Conservation (phyloP, 2,329 filamentous ascomycete genomes). For the Fusarium heterosporum region DNA sequence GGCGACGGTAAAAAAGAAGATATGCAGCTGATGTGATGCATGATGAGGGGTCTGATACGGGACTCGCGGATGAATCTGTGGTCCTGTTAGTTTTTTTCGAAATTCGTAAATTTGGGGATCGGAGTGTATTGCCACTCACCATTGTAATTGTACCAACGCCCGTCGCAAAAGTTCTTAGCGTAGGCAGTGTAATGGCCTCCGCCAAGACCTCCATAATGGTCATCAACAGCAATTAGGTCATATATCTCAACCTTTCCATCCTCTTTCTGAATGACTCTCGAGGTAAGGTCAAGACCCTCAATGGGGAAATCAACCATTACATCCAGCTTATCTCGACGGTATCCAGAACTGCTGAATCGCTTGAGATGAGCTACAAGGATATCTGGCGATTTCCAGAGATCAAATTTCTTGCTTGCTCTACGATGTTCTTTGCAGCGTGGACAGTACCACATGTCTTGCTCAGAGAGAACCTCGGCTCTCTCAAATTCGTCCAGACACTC, state of each 20-base stretch:
- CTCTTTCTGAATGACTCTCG: constrained; percentile 82
- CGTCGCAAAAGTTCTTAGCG: constrained; percentile 90
- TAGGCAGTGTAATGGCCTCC: constrained; percentile 97
- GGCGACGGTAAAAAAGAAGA: constrained; percentile 93
- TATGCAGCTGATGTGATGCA: constrained; percentile 85
- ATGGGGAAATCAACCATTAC: constrained; percentile 91
- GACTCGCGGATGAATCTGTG: constrained; percentile 79
- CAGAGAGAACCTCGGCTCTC: constrained; percentile 91
- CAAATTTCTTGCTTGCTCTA: constrained; percentile 93
- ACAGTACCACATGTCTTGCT: constrained; percentile 98
- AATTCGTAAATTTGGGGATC: background rate
- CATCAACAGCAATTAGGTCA: constrained; percentile 94
- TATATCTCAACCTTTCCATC: constrained; percentile 86
- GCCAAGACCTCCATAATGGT: constrained; percentile 92
- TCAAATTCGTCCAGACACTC: constrained; percentile 96
- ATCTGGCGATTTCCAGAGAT: constrained; percentile 96
- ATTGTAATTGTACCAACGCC: constrained; percentile 96
- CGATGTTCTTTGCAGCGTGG: constrained; percentile 94
- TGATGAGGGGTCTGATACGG: constrained; percentile 67
- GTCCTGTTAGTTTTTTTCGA: constrained; percentile 54
- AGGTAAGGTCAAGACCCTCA: constrained; percentile 84
- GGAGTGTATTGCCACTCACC: constrained; percentile 67
- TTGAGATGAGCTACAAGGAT: constrained; percentile 96
- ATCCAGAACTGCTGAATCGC: constrained; percentile 87
- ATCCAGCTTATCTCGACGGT: constrained; percentile 90